Evolutionary conservation across 2,329 filamentous ascomycete species (phyloP), one percentile per base, ranked within the genome.

Genomic region (Septoria petroselini): DNA sequence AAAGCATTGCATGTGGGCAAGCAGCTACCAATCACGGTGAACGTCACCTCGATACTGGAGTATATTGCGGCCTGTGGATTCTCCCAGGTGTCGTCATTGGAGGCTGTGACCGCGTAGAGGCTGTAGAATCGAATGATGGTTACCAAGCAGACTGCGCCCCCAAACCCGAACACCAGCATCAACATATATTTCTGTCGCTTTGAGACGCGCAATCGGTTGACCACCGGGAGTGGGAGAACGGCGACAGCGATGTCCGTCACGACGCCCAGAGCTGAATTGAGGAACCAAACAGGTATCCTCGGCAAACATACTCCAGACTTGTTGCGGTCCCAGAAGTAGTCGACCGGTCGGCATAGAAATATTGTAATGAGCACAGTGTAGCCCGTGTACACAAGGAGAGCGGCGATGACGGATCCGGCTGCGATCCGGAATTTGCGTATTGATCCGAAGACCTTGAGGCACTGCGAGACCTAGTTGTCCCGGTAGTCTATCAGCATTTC

Each of bases 161-260:
- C 66, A 9, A 68, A 49, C 3, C 62, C 63, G 41, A 68, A 68
- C 2, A 67, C 55, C 7, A 57, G 58, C 49, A 64, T 63, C 15
- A 68, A 48, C 8, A 61, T 47, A 29, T 43, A 30, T 50, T 63
- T 65, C 39, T 65, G 62, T 19, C 50, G 59, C 38, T 40, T 58
- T 2, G 57, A 50, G 14, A 68, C 51, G 6, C 61, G 58, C 12
- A 68, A 49, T 0, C 43, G 50, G 11, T 53, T 59, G 12, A 68
- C 43, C 3, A 64, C 59, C 4, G 62, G 63, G 41, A 68, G 59
- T 1, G 66, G 66, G 7, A 67, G 46, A 2, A 63, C 25, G n/a
- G 62, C 58, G 27, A 65, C 61, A 38, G 58, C 51, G 8, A 68
- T 29, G 39, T 68, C 66, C 11, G 35, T 65, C 6, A 61, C 41